These are phyloP conservation scores for Xylaria bambusicola DNA, from an alignment of 495 filamentous ascomycete genomes.

Conservation along the genomic window DNA sequence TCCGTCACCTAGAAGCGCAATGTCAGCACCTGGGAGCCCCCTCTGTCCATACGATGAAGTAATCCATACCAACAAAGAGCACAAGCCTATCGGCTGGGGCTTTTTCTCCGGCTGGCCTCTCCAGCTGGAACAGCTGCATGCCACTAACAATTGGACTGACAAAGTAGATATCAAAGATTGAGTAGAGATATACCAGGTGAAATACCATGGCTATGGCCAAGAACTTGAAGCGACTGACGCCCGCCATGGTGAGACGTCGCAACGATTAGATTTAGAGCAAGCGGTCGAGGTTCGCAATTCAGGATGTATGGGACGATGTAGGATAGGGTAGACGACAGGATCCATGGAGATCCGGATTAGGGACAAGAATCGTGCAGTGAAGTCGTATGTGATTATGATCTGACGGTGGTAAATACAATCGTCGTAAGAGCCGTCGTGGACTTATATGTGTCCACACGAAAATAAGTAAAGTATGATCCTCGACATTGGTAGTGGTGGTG, in stretches of 20 bases:
- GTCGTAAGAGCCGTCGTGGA: conserved; percentile 1
- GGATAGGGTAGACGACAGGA: not conserved
- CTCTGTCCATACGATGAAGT: not conserved
- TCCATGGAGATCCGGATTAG: not conserved
- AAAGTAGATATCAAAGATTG: conserved; percentile 99
- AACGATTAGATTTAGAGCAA: not conserved
- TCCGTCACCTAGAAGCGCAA: conserved; percentile 68
- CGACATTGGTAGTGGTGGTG: not conserved
- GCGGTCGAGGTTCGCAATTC: conserved; percentile 5
- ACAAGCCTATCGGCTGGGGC: conserved; percentile 88
- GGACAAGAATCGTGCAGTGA: too few species aligned
- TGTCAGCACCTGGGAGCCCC: conserved; percentile 24
- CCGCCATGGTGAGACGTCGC: conserved; percentile 60
- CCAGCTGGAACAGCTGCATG: conserved; percentile 78
- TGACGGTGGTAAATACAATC: not conserved
- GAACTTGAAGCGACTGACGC: conserved; percentile 83
- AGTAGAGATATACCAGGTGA: conserved; percentile 91
- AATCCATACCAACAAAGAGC: conserved; percentile 79
- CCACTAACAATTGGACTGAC: conserved; percentile 96
- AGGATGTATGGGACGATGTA: not conserved
- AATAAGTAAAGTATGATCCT: not conserved
- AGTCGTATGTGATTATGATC: not conserved
- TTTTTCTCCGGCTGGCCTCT: conserved; percentile 59
- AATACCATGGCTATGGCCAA: conserved; percentile 89
- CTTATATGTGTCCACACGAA: not conserved